Evolutionary conservation across 2,329 filamentous ascomycete species (phyloP).

Genomic region (Teratosphaeriaceae sp.): DNA sequence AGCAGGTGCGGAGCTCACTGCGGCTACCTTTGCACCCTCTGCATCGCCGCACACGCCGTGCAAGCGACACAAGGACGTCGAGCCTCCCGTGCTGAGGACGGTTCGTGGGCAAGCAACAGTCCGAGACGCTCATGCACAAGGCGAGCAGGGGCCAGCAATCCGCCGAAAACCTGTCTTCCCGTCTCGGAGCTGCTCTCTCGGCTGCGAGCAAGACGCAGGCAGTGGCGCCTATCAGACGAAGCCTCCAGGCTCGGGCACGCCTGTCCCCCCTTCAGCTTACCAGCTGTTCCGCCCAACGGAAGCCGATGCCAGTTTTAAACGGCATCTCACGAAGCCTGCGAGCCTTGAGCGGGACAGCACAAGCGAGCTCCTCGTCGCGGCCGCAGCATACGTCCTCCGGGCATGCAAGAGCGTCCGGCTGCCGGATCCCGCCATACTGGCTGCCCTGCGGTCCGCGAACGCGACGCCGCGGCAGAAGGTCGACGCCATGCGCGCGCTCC

Average conservation of each 20-base stretch:
- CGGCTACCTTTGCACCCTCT: conserved; percentile 3
- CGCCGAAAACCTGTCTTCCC: not conserved
- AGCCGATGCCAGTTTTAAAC: not conserved
- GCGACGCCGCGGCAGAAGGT: conserved; percentile 18
- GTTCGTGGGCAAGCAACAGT: not conserved
- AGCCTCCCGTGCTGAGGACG: not conserved
- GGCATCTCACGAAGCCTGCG: too few species aligned
- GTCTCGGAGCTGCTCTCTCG: conserved; percentile 13
- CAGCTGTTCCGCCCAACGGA: not conserved
- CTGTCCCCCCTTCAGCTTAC: not conserved
- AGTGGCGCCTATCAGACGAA: conserved; percentile 11
- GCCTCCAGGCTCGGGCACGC: not conserved
- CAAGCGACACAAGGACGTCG: not conserved
- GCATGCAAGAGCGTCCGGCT: not conserved
- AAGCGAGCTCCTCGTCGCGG: not conserved
- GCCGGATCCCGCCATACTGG: conserved; percentile 4
- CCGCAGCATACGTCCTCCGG: not conserved
- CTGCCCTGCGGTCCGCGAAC: conserved; percentile 12
- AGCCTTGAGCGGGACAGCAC: not conserved
- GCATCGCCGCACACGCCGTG: conserved; percentile 2
- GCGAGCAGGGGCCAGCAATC: not conserved
- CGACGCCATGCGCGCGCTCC: conserved; percentile 18
- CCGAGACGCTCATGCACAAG: not conserved
- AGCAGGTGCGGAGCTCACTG: not conserved
- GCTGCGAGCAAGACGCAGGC: conserved; percentile 12